These are phyloP conservation scores for Pichia sporocuriosa DNA, from an alignment of 805 yeast genomes.

Conservation along the genomic window DNA sequence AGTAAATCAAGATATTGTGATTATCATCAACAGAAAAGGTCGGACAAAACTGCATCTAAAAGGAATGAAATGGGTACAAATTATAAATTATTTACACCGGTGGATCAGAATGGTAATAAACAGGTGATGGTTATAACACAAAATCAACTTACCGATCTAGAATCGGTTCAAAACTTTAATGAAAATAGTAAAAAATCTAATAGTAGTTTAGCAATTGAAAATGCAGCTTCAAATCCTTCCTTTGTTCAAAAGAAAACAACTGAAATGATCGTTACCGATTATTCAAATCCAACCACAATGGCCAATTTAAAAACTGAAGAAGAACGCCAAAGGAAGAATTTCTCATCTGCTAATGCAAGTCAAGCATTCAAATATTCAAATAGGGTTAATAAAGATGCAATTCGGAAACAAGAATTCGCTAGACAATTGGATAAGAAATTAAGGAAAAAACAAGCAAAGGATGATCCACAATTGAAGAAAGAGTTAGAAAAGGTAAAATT, in stretches of 20 bases:
- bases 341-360: constrained; percentile 37
- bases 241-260: background rate
- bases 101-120: constrained; percentile 33
- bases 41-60: constrained; percentile 45
- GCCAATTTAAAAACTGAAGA: constrained; percentile 10
- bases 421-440: constrained; percentile 33
- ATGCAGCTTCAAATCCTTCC: background rate
- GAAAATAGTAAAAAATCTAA: constrained; percentile 19
- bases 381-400: constrained; percentile 41
- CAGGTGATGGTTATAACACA: constrained; percentile 33
- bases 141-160: constrained; percentile 10
- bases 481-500: constrained; percentile 3
- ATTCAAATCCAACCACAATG: constrained; percentile 10
- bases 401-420: constrained; percentile 35
- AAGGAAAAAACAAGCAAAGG: constrained; percentile 27
- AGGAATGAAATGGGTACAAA: constrained; percentile 73
- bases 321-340: constrained; percentile 21
- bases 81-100: constrained; percentile 50
- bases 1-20: constrained; percentile 54
- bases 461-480: constrained; percentile 5
- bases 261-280: constrained; percentile 14
- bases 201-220: constrained; percentile 4
- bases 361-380: constrained; percentile 46
- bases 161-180: constrained; percentile 11
- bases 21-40: constrained; percentile 58